Conservation (phyloP, 495 filamentous ascomycete species). For the Lasiosphaeriaceae sp. region DNA sequence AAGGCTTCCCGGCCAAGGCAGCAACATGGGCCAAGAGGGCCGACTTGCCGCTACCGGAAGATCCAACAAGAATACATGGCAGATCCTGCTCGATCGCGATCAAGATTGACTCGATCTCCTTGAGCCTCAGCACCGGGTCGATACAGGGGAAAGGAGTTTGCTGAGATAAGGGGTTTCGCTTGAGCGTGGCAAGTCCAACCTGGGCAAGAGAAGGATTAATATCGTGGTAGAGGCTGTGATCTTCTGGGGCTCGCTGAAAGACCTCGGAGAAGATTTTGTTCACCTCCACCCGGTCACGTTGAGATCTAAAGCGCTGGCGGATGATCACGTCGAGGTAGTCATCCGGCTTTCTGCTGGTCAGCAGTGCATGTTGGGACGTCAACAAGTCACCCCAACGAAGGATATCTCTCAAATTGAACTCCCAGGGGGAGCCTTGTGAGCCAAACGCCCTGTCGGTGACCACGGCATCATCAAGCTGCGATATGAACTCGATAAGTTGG, state of each 20-base stretch:
- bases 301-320: slow-evolving; percentile 77
- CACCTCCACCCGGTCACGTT: slow-evolving; percentile 60
- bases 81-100: slow-evolving; percentile 80
- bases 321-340: slow-evolving; percentile 82
- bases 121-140: slow-evolving; percentile 55
- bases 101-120: slow-evolving; percentile 78
- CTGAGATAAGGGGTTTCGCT: slow-evolving; percentile 55
- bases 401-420: slow-evolving; percentile 93
- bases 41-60: slow-evolving; percentile 84
- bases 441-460: slow-evolving; percentile 63
- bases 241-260: slow-evolving; percentile 34
- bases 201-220: slow-evolving; percentile 53
- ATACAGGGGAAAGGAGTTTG: slow-evolving; percentile 51
- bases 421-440: slow-evolving; percentile 85
- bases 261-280: slow-evolving; percentile 55
- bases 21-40: slow-evolving; percentile 75
- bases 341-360: slow-evolving; percentile 48
- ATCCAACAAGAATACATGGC: slow-evolving; percentile 83
- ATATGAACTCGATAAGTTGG: slow-evolving; percentile 76
- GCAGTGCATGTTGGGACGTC: slow-evolving; percentile 49
- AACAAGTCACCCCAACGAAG: slow-evolving; percentile 82
- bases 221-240: slow-evolving; percentile 63
- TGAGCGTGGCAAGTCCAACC: slow-evolving; percentile 71
- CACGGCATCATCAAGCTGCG: slow-evolving; percentile 66
- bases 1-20: slow-evolving; percentile 62